These are phyloP conservation scores for Nitzschia inconspicua DNA, from an alignment of 108 stramenopile species.

Conservation along the genomic window DNA sequence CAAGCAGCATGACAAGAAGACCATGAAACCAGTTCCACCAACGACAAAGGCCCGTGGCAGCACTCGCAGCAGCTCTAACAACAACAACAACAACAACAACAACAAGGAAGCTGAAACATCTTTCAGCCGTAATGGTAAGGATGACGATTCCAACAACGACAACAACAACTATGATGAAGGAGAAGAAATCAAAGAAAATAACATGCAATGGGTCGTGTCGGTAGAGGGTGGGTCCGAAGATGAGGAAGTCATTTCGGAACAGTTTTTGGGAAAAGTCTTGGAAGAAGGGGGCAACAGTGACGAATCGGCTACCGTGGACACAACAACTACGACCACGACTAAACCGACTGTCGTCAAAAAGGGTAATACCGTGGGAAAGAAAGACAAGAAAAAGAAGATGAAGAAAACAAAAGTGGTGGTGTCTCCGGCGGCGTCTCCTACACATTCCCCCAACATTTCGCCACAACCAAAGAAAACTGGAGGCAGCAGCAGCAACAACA, in stretches of 20 bases:
- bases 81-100: too few species aligned
- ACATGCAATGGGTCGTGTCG: conserved; percentile 19
- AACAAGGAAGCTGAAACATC: too few species aligned
- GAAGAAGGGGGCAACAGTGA: conserved; percentile 14
- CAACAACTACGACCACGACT: too few species aligned
- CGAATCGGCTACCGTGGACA: conserved; percentile 2
- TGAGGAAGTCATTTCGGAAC: conserved; percentile 23
- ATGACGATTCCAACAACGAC: too few species aligned
- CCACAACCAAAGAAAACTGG: background rate
- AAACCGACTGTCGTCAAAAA: background rate
- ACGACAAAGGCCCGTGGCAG: too few species aligned
- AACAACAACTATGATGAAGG: too few species aligned
- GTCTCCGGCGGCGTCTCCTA: background rate
- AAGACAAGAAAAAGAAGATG: too few species aligned
- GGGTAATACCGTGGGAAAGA: too few species aligned
- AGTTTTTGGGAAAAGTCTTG: conserved; percentile 17
- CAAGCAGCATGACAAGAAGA: too few species aligned
- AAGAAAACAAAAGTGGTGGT: conserved; percentile 5
- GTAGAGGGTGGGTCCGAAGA: conserved; percentile 13
- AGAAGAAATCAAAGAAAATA: background rate
- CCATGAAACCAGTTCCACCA: too few species aligned
- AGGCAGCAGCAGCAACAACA: background rate
- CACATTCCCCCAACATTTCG: background rate
- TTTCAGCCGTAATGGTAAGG: too few species aligned
- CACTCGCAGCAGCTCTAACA: too few species aligned